phyloP scores from a whole-genome alignment of 164 flowering plant genomes.

The Nymphaea colorata region DNA sequence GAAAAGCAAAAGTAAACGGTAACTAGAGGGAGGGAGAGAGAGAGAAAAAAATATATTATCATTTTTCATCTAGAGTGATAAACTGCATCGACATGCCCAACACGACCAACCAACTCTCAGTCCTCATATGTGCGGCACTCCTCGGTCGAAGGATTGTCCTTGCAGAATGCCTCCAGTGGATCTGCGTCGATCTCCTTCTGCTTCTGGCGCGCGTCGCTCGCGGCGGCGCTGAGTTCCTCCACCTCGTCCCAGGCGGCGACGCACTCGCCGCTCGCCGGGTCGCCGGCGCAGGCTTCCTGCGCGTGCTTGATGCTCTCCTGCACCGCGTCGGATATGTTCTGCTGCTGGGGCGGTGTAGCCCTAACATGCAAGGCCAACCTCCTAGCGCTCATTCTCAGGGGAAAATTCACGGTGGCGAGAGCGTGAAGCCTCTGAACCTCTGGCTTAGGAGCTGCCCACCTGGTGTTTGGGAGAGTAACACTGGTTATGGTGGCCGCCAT shows the following conservation, averaged over 20 bases:
- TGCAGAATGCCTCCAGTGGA: constrained; percentile 65
- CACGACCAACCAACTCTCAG: constrained; percentile 2
- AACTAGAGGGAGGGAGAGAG: too few species aligned
- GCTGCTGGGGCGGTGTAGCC: constrained; percentile 18
- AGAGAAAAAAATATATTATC: neutral
- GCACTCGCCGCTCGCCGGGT: constrained; percentile 44
- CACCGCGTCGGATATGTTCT: constrained; percentile 24
- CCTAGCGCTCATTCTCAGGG: constrained; percentile 19
- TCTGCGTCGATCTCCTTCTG: constrained; percentile 35
- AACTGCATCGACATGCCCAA: neutral
- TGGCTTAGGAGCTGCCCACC: constrained; percentile 16
- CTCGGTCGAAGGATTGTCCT: constrained; percentile 75
- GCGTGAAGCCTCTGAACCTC: constrained; percentile 18
- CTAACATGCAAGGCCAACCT: constrained; percentile 13
- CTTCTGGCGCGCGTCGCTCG: constrained; percentile 62
- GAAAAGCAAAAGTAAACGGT: neutral
- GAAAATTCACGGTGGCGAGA: constrained; percentile 21
- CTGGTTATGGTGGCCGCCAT: constrained; percentile 45
- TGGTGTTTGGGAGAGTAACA: constrained; percentile 32
- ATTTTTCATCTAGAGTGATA: neutral
- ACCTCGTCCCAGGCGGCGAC: constrained; percentile 88
- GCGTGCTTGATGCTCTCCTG: constrained; percentile 36
- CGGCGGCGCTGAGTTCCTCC: constrained; percentile 82
- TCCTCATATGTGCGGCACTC: constrained; percentile 89
- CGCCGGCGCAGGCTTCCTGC: constrained; percentile 29